A percentile compares a stretch with the other conserved stretches of the same genome.
phyloP scores from a whole-genome alignment of 2,329 filamentous ascomycete genomes.

The Paecilomyces fulvus region DNA sequence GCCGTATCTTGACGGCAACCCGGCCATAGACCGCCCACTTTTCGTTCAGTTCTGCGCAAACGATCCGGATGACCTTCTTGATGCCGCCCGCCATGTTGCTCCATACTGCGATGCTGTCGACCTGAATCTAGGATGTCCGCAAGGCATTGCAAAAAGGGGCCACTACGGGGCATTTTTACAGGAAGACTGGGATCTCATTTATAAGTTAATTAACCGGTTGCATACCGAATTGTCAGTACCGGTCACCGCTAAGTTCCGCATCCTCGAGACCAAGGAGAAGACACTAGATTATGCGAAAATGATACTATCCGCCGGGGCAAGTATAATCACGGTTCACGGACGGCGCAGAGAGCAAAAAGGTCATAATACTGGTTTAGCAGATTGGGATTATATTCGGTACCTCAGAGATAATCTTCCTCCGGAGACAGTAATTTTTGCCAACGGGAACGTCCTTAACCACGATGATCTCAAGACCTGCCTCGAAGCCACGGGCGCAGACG shows the following conservation, averaged over 20 bases:
- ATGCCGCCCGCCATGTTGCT: constrained; percentile 67
- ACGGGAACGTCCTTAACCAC: constrained; percentile 82
- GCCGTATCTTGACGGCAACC: constrained; percentile 76
- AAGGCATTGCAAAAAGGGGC: constrained; percentile 85
- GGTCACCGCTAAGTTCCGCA: constrained; percentile 88
- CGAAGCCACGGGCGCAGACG: constrained; percentile 77
- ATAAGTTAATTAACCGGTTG: constrained; percentile 71
- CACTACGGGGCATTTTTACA: constrained; percentile 93
- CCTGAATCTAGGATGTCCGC: constrained; percentile 89
- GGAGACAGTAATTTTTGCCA: constrained; percentile 92
- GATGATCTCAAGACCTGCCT: constrained; percentile 72
- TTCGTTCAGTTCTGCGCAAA: constrained; percentile 87
- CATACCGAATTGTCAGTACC: constrained; percentile 72
- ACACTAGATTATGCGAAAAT: constrained; percentile 84
- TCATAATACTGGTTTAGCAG: constrained; percentile 84
- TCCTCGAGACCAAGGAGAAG: constrained; percentile 76
- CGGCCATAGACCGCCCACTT: constrained; percentile 72
- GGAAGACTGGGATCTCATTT: constrained; percentile 80
- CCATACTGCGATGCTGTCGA: constrained; percentile 93
- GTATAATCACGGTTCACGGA: constrained; percentile 88
- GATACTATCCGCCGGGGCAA: constrained; percentile 79
- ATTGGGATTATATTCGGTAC: constrained; percentile 80
- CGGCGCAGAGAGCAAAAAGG: constrained; percentile 86
- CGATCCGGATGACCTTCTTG: constrained; percentile 38
- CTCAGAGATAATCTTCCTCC: constrained; percentile 72